Conservation (phyloP, 805 yeast species). For the Lachancea sp. region DNA sequence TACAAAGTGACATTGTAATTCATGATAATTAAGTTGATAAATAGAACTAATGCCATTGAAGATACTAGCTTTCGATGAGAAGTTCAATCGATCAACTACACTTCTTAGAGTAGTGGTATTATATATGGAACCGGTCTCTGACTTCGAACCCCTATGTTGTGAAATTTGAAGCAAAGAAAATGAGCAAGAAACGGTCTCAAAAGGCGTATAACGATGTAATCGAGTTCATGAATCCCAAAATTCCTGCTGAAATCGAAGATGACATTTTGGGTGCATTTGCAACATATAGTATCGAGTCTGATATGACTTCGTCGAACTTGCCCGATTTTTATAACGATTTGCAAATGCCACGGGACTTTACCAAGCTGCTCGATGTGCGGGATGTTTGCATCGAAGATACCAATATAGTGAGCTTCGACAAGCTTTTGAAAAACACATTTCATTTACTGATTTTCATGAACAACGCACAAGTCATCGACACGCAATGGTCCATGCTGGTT, state of each 20-base stretch:
- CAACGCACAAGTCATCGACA: slow-evolving; percentile 33
- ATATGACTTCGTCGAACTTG: slow-evolving; percentile 33
- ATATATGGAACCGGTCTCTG: no score
- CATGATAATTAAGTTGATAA: neutral
- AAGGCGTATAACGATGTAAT: slow-evolving; percentile 21
- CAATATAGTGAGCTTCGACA: slow-evolving; percentile 43
- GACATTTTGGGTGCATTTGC: slow-evolving; percentile 40
- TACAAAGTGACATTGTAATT: neutral
- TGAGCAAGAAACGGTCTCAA: slow-evolving; percentile 7
- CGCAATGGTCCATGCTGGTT: slow-evolving; percentile 37
- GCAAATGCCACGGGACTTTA: slow-evolving; percentile 29
- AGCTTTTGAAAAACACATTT: slow-evolving; percentile 36
- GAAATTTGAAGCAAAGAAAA: neutral
- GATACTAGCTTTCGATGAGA: no score
- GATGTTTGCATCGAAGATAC: slow-evolving; percentile 37
- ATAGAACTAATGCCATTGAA: neutral
- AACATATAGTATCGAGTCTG: slow-evolving; percentile 36
- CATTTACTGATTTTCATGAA: slow-evolving; percentile 37
- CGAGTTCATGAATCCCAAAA: slow-evolving; percentile 27
- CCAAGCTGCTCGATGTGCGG: slow-evolving; percentile 22
- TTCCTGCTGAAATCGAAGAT: slow-evolving; percentile 42
- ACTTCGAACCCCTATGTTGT: neutral
- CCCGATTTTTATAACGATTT: slow-evolving; percentile 26
- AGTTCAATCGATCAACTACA: no score
- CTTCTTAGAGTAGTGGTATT: no score